Percentiles rank a stretch among this genome's conserved stretches.
phyloP scores from a whole-genome alignment of 257 asterid species.

The Nicotiana attenuata region DNA sequence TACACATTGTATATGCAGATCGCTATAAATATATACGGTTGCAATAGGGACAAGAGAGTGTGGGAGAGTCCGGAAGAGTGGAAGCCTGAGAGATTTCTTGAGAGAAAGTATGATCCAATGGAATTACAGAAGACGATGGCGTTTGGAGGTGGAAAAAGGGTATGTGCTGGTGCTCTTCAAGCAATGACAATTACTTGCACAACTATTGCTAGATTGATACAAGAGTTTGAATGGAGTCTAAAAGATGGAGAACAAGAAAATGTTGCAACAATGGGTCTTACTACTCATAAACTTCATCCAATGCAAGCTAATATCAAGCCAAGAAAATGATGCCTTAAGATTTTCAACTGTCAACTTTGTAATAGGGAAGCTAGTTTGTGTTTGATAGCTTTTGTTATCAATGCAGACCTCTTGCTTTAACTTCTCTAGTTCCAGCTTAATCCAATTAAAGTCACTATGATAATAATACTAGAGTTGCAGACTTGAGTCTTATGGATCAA shows the following conservation, averaged over 20 bases:
- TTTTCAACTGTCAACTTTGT: background rate
- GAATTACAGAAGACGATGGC: constrained; percentile 74
- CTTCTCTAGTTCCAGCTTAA: background rate
- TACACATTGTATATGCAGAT: constrained; percentile 33
- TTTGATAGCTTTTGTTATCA: background rate
- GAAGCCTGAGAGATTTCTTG: constrained; percentile 72
- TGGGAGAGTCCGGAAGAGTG: constrained; percentile 74
- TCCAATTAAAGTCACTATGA: background rate
- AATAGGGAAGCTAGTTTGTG: background rate
- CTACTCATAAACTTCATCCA: constrained; percentile 71
- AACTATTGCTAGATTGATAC: constrained; percentile 69
- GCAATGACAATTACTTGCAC: constrained; percentile 66
- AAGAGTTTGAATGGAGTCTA: constrained; percentile 74
- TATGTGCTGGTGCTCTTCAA: constrained; percentile 78
- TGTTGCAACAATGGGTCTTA: constrained; percentile 65
- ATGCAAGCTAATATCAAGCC: constrained; percentile 48
- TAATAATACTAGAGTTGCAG: background rate
- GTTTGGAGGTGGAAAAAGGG: constrained; percentile 85
- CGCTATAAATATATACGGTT: constrained; percentile 74
- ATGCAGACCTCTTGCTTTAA: background rate
- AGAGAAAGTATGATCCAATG: constrained; percentile 31
- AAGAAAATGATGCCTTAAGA: constrained; percentile 27
- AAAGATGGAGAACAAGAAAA: constrained; percentile 65
- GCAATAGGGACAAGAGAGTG: constrained; percentile 68
- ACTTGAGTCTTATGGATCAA: no score